phyloP scores from a whole-genome alignment of 805 yeast genomes.

The Pichia thaimueangensis region DNA sequence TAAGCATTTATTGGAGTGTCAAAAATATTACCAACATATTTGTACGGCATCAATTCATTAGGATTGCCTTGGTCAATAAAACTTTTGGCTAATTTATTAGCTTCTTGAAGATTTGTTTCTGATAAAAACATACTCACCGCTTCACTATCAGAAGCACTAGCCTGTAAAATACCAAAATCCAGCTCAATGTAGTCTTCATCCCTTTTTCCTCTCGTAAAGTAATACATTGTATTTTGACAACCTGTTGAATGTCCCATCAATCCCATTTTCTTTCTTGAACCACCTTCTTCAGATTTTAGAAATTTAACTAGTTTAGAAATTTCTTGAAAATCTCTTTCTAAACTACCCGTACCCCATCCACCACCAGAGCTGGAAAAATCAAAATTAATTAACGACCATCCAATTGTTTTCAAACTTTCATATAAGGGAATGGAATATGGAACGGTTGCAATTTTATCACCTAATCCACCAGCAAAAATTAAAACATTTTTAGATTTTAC shows the following conservation, averaged over 20 bases:
- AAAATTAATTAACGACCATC: slow-evolving; percentile 58
- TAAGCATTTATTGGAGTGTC: slow-evolving; percentile 61
- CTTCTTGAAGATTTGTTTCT: slow-evolving; percentile 16
- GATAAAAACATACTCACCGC: slow-evolving; percentile 24
- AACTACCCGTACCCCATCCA: slow-evolving; percentile 73
- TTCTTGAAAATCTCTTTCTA: slow-evolving; percentile 54
- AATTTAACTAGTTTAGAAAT: slow-evolving; percentile 48
- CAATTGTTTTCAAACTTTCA: slow-evolving; percentile 30
- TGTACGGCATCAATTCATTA: slow-evolving; percentile 45
- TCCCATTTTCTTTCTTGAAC: slow-evolving; percentile 43
- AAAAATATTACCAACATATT: slow-evolving; percentile 40
- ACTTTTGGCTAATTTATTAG: slow-evolving; percentile 29
- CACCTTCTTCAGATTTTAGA: slow-evolving; percentile 42
- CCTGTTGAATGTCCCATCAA: slow-evolving; percentile 85
- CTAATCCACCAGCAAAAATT: slow-evolving; percentile 66
- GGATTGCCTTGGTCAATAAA: slow-evolving; percentile 39
- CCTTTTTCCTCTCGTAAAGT: slow-evolving; percentile 35
- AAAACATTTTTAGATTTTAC: slow-evolving; percentile 39
- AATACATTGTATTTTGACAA: slow-evolving; percentile 68
- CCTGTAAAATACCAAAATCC: slow-evolving; percentile 64
- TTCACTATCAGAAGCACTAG: slow-evolving; percentile 65
- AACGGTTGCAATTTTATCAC: slow-evolving; percentile 63
- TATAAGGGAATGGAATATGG: slow-evolving; percentile 54
- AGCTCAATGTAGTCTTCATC: slow-evolving; percentile 19
- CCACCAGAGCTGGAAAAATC: slow-evolving; percentile 47